Conservation (phyloP, 2,329 filamentous ascomycete genomes). For the Mariannaea elegans region DNA sequence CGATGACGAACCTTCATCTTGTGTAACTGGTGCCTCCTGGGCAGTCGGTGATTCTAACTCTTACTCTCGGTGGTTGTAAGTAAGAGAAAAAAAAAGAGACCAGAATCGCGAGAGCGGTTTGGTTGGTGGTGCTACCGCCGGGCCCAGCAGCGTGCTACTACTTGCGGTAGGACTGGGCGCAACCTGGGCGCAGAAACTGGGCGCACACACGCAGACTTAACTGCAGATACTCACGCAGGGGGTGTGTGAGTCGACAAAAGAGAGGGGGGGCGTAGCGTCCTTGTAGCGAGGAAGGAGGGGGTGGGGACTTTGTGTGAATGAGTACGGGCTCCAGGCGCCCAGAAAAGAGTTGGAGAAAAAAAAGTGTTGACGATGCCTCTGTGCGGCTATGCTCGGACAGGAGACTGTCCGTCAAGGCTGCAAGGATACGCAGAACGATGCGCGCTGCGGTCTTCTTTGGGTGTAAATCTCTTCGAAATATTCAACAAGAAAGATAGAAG, state of each 20-base stretch:
- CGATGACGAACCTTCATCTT: slow-evolving; percentile 49
- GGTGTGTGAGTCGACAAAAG: slow-evolving; percentile 3
- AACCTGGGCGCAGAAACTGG: slow-evolving; percentile 8
- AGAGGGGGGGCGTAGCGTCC: slow-evolving; percentile 19
- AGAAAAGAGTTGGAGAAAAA: not conserved
- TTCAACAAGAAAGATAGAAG: not conserved
- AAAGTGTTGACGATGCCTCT: slow-evolving; percentile 10
- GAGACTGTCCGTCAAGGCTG: slow-evolving; percentile 3
- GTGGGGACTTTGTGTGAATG: slow-evolving; percentile 16
- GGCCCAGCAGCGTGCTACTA: slow-evolving; percentile 31
- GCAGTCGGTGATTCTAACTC: slow-evolving; percentile 39
- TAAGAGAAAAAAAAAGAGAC: slow-evolving; percentile 33
- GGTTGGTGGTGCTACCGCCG: slow-evolving; percentile 31
- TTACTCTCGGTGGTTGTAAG: slow-evolving; percentile 33
- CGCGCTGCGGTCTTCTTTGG: slow-evolving; percentile 6
- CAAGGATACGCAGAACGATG: not conserved
- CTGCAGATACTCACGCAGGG: slow-evolving; percentile 15
- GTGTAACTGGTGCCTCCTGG: slow-evolving; percentile 44
- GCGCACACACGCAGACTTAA: slow-evolving; percentile 16
- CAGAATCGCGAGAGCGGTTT: slow-evolving; percentile 34
- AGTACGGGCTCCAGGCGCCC: not conserved
- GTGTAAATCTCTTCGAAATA: not conserved
- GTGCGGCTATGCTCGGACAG: not conserved
- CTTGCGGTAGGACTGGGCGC: slow-evolving; percentile 21
- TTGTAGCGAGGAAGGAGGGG: slow-evolving; percentile 19